Evolutionary conservation across 73 alveolate species (phyloP).

Genomic region (Loxodes magnus): DNA sequence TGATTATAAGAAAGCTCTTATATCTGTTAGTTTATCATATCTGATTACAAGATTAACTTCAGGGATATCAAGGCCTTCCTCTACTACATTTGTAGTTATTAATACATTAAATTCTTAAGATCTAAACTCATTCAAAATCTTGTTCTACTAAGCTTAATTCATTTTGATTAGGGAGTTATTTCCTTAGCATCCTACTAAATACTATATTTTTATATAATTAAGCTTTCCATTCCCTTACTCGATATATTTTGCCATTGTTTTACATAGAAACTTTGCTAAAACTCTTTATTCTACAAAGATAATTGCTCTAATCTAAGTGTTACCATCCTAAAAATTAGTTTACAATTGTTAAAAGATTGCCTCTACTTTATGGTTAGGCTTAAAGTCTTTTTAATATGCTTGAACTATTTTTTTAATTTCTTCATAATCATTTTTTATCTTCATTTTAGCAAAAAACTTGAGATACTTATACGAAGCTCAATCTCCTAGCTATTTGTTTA

Average conservation of each 20-base stretch:
- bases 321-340: no score
- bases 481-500: no score
- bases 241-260: not conserved
- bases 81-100: constrained; percentile 40
- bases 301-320: no score
- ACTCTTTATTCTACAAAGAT: not conserved
- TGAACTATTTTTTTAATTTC: no score
- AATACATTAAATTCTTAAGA: constrained; percentile 24
- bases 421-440: no score
- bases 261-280: not conserved
- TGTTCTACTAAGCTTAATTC: no score
- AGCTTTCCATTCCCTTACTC: not conserved
- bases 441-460: no score
- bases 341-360: no score
- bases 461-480: no score
- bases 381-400: no score
- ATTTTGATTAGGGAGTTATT: not conserved
- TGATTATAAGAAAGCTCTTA: constrained; percentile 31
- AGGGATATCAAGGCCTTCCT: constrained; percentile 50
- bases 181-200: not conserved
- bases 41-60: constrained; percentile 28
- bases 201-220: not conserved
- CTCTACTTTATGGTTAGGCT: no score
- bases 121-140: constrained; percentile 19
- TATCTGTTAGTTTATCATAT: constrained; percentile 23